These are phyloP conservation scores for Mucor lusitanicus DNA, from an alignment of 371 early-diverging fungal genomes.

Conservation along the genomic window DNA sequence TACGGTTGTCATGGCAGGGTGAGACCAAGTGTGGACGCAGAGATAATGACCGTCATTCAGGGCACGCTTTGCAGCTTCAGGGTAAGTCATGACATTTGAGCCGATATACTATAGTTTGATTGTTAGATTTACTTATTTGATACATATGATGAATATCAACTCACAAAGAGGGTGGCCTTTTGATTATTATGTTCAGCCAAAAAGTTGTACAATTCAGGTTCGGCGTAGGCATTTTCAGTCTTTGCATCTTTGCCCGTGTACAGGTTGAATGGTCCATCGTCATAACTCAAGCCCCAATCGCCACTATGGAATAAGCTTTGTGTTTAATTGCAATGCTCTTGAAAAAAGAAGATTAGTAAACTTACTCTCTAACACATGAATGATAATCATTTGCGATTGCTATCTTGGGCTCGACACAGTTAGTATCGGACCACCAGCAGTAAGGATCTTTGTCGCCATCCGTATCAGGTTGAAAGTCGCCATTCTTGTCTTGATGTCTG, in stretches of 20 bases:
- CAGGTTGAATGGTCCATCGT: constrained; percentile 46
- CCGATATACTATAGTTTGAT: constrained; percentile 33
- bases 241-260: constrained; percentile 10
- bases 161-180: constrained; percentile 23
- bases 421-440: constrained; percentile 48
- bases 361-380: constrained; percentile 22
- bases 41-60: constrained; percentile 46
- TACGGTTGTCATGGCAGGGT: constrained; percentile 52
- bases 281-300: constrained; percentile 49
- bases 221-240: constrained; percentile 32
- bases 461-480: constrained; percentile 8
- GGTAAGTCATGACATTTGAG: constrained; percentile 38
- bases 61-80: constrained; percentile 45
- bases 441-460: constrained; percentile 24
- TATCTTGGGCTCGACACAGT: constrained; percentile 40
- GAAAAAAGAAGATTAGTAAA: no score
- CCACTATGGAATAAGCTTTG: not conserved
- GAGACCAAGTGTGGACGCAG: constrained; percentile 59
- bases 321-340: no score
- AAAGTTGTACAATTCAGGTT: constrained; percentile 45
- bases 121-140: not conserved
- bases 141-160: not conserved
- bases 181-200: constrained; percentile 29
- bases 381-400: constrained; percentile 37
- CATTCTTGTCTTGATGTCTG: constrained; percentile 12